Conservation (phyloP, 352 stramenopile species). For the Phytopythium litorale region DNA sequence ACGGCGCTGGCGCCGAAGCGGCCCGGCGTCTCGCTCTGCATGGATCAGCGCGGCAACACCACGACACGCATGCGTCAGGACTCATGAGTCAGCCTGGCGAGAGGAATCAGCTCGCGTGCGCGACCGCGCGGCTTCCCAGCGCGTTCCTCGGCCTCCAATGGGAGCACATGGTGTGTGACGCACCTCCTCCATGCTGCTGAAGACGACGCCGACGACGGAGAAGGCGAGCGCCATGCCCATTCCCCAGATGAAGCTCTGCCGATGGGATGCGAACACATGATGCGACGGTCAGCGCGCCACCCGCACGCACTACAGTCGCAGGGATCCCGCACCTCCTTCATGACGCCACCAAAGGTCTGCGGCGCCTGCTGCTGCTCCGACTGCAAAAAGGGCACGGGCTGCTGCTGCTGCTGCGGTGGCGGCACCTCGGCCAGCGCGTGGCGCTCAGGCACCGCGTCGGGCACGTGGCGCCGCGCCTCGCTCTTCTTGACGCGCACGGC, state of each 20-base stretch:
- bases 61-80: background rate
- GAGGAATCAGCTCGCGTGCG: background rate
- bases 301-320: too few relatives aligned
- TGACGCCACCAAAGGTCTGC: conserved; percentile 53
- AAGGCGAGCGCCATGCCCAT: conserved; percentile 78
- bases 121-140: background rate
- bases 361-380: conserved; percentile 37
- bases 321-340: conserved; percentile 49
- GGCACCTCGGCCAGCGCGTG: conserved; percentile 39
- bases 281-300: too few relatives aligned
- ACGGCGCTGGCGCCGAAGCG: conserved; percentile 24
- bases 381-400: conserved; percentile 23
- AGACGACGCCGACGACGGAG: conserved; percentile 60
- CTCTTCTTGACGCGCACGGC: conserved; percentile 71
- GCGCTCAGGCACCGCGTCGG: conserved; percentile 32
- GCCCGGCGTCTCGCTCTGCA: conserved; percentile 15
- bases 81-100: too few relatives aligned
- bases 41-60: background rate
- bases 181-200: conserved; percentile 69
- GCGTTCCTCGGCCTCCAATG: background rate
- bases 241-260: conserved; percentile 75
- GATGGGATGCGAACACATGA: too few relatives aligned
- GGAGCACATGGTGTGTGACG: background rate
- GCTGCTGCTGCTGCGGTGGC: conserved; percentile 1
- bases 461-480: conserved; percentile 49